Evolutionary conservation across 306 rosid genomes (phyloP), one percentile per base, ranked within the genome.

Genomic region (Alnus glutinosa): DNA sequence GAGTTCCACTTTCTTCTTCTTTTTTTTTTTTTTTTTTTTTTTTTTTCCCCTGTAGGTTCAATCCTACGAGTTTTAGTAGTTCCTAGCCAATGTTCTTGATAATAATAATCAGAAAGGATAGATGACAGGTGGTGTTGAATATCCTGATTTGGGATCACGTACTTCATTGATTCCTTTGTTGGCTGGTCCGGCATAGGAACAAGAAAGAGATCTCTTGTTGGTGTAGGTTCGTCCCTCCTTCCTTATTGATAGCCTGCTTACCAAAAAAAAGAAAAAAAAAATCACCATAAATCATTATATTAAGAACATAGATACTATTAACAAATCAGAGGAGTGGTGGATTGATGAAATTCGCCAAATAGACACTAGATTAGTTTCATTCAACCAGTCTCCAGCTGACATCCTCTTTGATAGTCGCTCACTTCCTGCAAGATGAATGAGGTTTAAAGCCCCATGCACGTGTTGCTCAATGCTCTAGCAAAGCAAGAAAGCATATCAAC

Each of bases 361-460:
- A 66, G 79, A 77, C 58, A 95, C 99, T 96, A 23, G 28, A 23
- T 92, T 97, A 61, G 98, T 89, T 85, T 95, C 99, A 93, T 91
- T 95, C 80, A 93, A 87, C 67, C 99, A 92, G n/a, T 95, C 97
- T 75, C 98, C 99, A 0, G 97, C 90, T 77, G 99, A 89, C 50
- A 98, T 98, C 82, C 99, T 95, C 81, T 81, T 93, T 30, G 97
- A 95, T 8, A 93, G 87, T 77, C 99, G 86, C 79, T 95, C 98
- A 86, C 99, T 95, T 77, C 99, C 97, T n/a, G 99, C 99, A 74
- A 95, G 89, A 77, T 95, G 98, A 75, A 95, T 91, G 63, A 95
- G 90, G 79, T 95, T 95, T 72, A 95, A 80, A 69, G 93, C 94
- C 77, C 99, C 98, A 61, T 93, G 99, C 46, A 95, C 98, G 88